Evolutionary conservation across 106 monocot species (phyloP), one percentile per base, ranked within the genome.

Genomic region (Cymbidium sinense): DNA sequence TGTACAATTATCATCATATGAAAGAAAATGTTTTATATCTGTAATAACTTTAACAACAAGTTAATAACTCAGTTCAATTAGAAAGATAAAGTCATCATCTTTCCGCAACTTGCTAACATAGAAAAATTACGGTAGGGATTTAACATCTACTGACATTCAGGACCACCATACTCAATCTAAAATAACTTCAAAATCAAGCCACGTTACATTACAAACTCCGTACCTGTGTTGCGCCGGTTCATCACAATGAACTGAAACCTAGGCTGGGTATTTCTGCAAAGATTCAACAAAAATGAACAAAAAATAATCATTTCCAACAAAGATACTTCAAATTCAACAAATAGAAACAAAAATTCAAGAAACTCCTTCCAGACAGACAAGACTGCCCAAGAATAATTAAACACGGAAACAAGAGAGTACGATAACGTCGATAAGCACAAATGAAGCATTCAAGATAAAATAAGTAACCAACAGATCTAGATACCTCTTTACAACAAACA

Each of bases 191-290:
- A 71, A 36, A 19, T 39, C 8, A 71, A 36, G 71, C 25, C 5
- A 44, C 2, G 25, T 43, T 74, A 27, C 41, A 27, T 12, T 23
- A 12, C 35, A 44, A 44, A 27, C 11, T 28, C 35, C 65, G 36
- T 33, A 95, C 95, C 95, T 90, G 92, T 89, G 77, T 88, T 95
- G 44, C 95, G 86, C 43, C 95, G 79, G 70, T 96, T 96, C 95
- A 96, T 96, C 44, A 96, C 90, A 86, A 96, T 88, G 77, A 96
- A 96, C 80, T 96, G 95, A 75, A 96, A 96, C 76, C 92, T 93
- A 5, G 95, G 92, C 43, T 90, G 88, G 19, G 86, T 75, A 79
- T 91, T 91, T 84, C 87, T 91, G 81, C 70, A 71, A 50, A 27
- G 23, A 62, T 25, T 25, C 8, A 64, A 62, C 41, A 62, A 37